Evolutionary conservation across 1,284 basidiomycete genomes (phyloP).

Genomic region (Sanghuangporus baumii): DNA sequence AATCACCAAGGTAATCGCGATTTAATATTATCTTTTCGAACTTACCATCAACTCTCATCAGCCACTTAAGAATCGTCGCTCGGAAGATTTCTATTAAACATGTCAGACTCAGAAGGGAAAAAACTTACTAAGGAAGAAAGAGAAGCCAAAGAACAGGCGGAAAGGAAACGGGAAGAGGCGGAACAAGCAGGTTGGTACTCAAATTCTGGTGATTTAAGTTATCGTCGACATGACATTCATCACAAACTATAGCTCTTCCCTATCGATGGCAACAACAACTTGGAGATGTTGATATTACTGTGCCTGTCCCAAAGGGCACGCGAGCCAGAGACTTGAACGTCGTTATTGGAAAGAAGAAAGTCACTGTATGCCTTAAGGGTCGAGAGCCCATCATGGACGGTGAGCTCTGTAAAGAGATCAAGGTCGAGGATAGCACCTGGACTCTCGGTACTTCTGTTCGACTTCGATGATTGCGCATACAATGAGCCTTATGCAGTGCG

Average conservation of each 20-base stretch:
- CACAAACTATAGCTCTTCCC: conserved; percentile 62
- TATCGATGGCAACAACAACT: conserved; percentile 93
- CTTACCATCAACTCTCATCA: background rate
- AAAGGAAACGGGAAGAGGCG: conserved; percentile 61
- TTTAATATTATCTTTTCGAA: background rate
- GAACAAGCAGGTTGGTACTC: conserved; percentile 78
- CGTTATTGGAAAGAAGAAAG: conserved; percentile 73
- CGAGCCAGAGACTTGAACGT: conserved; percentile 74
- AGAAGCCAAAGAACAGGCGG: conserved; percentile 62
- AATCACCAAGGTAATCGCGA: background rate
- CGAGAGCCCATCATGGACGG: conserved; percentile 82
- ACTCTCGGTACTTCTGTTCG: conserved; percentile 65
- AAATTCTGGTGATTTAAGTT: background rate
- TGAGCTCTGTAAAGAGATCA: conserved; percentile 91
- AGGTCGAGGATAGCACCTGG: conserved; percentile 97
- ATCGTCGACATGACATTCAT: conserved; percentile 16
- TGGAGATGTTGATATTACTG: conserved; percentile 76
- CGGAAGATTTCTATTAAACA: conserved; percentile 17
- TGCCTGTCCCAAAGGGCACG: conserved; percentile 86
- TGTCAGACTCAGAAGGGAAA: conserved; percentile 61
- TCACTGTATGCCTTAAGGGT: conserved; percentile 84
- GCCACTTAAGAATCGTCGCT: background rate
- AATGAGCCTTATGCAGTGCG: conserved; percentile 10
- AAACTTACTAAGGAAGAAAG: conserved; percentile 75
- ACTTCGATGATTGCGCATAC: conserved; percentile 14